A percentile compares a stretch with the other conserved stretches of the same genome.
Conservation (phyloP, 116 monocot genomes). For the Zostera marina region DNA sequence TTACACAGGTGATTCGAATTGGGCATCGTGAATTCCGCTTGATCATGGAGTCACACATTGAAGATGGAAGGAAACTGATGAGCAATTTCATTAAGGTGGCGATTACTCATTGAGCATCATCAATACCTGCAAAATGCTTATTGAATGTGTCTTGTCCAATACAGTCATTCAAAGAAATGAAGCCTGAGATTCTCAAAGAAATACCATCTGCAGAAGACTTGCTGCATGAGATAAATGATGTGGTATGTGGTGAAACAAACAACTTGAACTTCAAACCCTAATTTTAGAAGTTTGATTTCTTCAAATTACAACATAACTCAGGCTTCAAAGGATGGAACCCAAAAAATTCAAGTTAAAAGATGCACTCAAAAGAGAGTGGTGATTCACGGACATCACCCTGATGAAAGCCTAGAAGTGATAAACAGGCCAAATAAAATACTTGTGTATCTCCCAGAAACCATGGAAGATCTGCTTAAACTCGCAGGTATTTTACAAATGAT, state of each 20-base stretch:
- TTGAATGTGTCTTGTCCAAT: constrained; percentile 1
- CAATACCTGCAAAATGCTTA: background rate
- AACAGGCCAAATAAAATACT: constrained; percentile 21
- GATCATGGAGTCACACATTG: constrained; percentile 22
- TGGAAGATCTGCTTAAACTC: constrained; percentile 44
- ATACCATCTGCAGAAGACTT: constrained; percentile 25
- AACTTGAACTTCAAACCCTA: background rate
- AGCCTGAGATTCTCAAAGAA: constrained; percentile 26
- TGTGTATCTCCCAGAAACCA: constrained; percentile 34
- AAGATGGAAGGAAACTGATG: constrained; percentile 26
- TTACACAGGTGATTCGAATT: constrained; percentile 47
- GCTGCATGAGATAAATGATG: constrained; percentile 12
- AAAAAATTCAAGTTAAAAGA: background rate
- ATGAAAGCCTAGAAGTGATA: constrained; percentile 9
- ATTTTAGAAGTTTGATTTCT: background rate
- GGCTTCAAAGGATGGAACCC: constrained; percentile 8
- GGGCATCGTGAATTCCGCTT: constrained; percentile 26
- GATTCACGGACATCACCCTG: constrained; percentile 38
- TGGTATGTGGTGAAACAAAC: background rate
- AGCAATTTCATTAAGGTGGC: constrained; percentile 42
- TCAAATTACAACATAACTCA: background rate
- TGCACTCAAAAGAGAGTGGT: constrained; percentile 22
- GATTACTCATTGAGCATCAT: background rate
- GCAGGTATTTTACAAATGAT: constrained; percentile 26
- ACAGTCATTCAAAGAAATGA: constrained; percentile 29